A percentile compares a stretch with the other conserved stretches of the same genome.
Conservation (phyloP, 345 rosid species). For the Syzygium jambos region DNA sequence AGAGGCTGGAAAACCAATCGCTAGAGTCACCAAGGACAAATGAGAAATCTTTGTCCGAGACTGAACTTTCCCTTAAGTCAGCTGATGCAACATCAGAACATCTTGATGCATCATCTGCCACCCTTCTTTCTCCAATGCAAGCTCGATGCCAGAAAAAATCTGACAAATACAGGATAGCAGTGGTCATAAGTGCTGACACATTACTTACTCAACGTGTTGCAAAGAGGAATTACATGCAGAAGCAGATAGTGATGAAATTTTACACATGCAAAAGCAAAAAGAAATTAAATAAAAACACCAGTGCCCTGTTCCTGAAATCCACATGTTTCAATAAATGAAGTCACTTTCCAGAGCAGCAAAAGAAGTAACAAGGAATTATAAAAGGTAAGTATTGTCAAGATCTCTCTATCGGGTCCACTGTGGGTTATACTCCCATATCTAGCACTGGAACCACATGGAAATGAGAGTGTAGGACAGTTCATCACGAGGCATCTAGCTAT, state of each 20-base stretch:
- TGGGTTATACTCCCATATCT: neutral
- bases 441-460: neutral
- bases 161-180: slow-evolving; percentile 5
- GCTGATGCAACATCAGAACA: slow-evolving; percentile 22
- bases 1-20: slow-evolving; percentile 68
- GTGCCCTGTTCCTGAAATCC: neutral
- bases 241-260: neutral
- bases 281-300: neutral
- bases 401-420: neutral
- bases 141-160: slow-evolving; percentile 40
- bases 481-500: neutral
- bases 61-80: slow-evolving; percentile 28
- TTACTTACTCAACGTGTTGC: neutral
- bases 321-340: neutral
- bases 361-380: neutral
- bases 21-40: slow-evolving; percentile 31
- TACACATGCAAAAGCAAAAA: neutral
- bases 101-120: slow-evolving; percentile 24
- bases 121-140: slow-evolving; percentile 15
- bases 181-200: neutral
- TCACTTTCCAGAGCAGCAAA: neutral
- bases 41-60: slow-evolving; percentile 26
- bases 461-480: neutral
- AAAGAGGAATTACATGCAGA: neutral
- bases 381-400: neutral